Evolutionary conservation across 148 eudicot species (phyloP), one percentile per base, ranked within the genome.

Genomic region (Limonium bicolor): DNA sequence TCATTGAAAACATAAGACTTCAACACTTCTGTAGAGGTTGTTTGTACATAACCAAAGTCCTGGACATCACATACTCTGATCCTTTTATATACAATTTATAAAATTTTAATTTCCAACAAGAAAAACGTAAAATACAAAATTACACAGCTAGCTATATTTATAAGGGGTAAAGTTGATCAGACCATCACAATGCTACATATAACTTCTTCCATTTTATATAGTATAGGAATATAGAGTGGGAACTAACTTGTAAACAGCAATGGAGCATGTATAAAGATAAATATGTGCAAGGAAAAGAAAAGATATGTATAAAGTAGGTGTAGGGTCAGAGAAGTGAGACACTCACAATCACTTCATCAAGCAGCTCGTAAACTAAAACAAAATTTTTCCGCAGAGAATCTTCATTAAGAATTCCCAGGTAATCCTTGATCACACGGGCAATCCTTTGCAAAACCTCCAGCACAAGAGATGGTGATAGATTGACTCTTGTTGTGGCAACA

Each of bases 281-380:
- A n/a, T n/a, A n/a, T n/a, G n/a, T n/a, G n/a, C n/a, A 41, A 58
- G 18, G 26, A 23, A 30, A 32, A 20, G 14, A 30, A 32, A 30
- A 31, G 27, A 29, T 21, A 47, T 21, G 34, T 30, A 2, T 28
- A 21, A 1, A n/a, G n/a, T n/a, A n/a, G n/a, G n/a, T n/a, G n/a
- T n/a, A n/a, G n/a, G n/a, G n/a, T n/a, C n/a, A n/a, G n/a, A 26
- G 21, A 20, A 36, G 42, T 19, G 32, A 27, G 17, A 42, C 50
- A 80, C 97, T 80, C 69, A 84, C 97, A 20, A 84, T 65, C 41
- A 88, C 92, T 83, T 88, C 94, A 54, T 88, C 97, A 42, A 88
- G 94, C 54, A 88, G 65, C 65, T 88, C 97, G 65, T 88, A 88
- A 35, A 88, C 94, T 17, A 88, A 94, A 42, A 88, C 92, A 62